A percentile compares a stretch with the other conserved stretches of the same genome.
Evolutionary conservation across 768 basidiomycete genomes (phyloP).

Genomic region (Infundibulicybe gibba): DNA sequence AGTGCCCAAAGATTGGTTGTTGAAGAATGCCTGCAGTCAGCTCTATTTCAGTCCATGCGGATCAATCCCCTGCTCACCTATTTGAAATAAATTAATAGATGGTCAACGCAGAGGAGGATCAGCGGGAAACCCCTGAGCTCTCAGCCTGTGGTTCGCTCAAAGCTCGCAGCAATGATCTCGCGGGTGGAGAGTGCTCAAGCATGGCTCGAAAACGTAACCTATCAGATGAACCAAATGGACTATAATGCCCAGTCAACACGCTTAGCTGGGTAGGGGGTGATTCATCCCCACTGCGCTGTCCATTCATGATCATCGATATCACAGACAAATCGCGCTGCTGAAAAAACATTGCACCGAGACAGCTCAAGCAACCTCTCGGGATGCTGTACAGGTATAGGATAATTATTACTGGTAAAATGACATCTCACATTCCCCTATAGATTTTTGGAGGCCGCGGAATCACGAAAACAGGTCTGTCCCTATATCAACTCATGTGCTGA

Average conservation of each 20-base stretch:
- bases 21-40: slow-evolving; percentile 79
- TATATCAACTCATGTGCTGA: neutral
- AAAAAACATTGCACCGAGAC: slow-evolving; percentile 61
- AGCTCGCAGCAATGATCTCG: slow-evolving; percentile 86
- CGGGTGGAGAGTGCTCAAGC: slow-evolving; percentile 58
- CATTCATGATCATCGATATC: neutral
- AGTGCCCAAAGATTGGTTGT: slow-evolving; percentile 48
- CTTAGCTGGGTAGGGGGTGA: slow-evolving; percentile 63
- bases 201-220: slow-evolving; percentile 82
- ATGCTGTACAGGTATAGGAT: slow-evolving; percentile 33
- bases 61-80: neutral
- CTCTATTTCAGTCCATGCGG: neutral
- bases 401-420: too few relatives aligned
- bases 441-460: slow-evolving; percentile 86
- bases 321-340: slow-evolving; percentile 63
- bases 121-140: slow-evolving; percentile 83
- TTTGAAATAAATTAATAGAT: too few relatives aligned
- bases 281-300: neutral
- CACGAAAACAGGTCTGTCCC: slow-evolving; percentile 58
- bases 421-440: slow-evolving; percentile 33
- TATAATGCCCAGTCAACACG: slow-evolving; percentile 72
- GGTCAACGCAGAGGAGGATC: slow-evolving; percentile 83
- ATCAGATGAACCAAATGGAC: slow-evolving; percentile 84
- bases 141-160: slow-evolving; percentile 85
- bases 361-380: slow-evolving; percentile 61